Base-by-base conservation (phyloP, 352 stramenopile species). In the Pythium insidiosum region DNA sequence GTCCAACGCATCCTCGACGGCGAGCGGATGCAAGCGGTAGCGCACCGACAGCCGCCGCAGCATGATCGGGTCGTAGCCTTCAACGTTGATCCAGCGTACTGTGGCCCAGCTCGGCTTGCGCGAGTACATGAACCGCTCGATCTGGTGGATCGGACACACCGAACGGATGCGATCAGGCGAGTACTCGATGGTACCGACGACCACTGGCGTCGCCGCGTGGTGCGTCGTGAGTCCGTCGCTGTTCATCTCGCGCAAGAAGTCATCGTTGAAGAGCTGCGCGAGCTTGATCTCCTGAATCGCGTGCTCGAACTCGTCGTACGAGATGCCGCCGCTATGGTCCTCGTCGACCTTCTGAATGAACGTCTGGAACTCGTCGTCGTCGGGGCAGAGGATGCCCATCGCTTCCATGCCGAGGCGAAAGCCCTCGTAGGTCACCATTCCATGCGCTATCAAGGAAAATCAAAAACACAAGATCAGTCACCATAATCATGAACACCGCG, bases 211-310 rank as follows among this genome's bases (percentile, higher is more conserved):
- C n/a, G n/a, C n/a, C 23, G 52, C 29, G 20, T 53, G 25, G 10
- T 40, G 39, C 22, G 43, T 45, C 42, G 43, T 22, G 37, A 56
- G 28, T 46, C 40, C 23, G 24, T 68, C 53, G 19, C 61, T 33
- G 0, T 50, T 55, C 42, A 68, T 61, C 5, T 81, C 63, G 0
- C 25, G 41, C 5, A 89, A 34, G 50, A 84, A 79, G 15, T 72
- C 62, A 5, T 67, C 61, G 37, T 64, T 82, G 42, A 95, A 91
- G 41, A 95, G 70, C 34, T 94, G 78, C 15, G 81, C 81, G 30
- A 94, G 47, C 55, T 95, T 95, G 48, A 95, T 87, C 54, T 89
- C 82, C 34, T 94, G 83, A 21, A 95, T 80, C n/a, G 77, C 79
- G 29, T 83, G 76, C 42, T 88, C 59, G 58, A 95, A 95, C 43